Evolutionary conservation across 805 yeast genomes (phyloP), one percentile per base, ranked within the genome.

Genomic region (Myxozyma nipponensis): DNA sequence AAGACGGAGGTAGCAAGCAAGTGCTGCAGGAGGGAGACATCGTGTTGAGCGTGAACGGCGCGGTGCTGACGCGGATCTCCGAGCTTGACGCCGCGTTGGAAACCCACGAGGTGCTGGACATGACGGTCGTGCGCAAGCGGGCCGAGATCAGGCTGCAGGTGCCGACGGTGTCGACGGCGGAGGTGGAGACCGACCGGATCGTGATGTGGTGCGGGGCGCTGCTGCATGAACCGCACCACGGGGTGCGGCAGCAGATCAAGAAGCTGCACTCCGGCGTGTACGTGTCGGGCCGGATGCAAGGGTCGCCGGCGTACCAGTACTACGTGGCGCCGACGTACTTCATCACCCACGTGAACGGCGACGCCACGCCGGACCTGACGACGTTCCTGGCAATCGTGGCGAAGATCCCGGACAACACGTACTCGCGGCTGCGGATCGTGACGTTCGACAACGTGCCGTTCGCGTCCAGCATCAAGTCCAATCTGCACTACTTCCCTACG

Each of bases 171-270:
- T 77, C 78, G 19, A 76, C 89, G 2, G 71, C 74, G 25, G 74
- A 75, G 36, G 69, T 80, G 41, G 72, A 75, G 49, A 87, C 95
- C 1, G 76, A 78, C 35, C 82, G 83, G 48, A 71, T 87, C 36
- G 82, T 86, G 6, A 73, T 77, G 43, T 90, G 95, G 93, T 79
- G 89, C 46, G 96, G 96, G 21, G 83, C 89, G 36, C 69, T 84
- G 4, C 67, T 90, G 30, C 97, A 90, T 64, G 77, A 80, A 35
- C 96, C 96, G n/a, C 96, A 88, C 66, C 95, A 85, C 63, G 91
- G 93, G 6, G 96, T 89, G 17, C 79, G 90, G 56, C 96, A 89
- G 69, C 81, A 85, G 35, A 82, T 86, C 77, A 78, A 79, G 46
- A 74, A 77, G 49, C 71, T 87, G 46, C 96, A 95, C 10, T 83